These are phyloP conservation scores for Solanum pinnatisectum DNA, from an alignment of 257 asterid genomes.

Conservation along the genomic window DNA sequence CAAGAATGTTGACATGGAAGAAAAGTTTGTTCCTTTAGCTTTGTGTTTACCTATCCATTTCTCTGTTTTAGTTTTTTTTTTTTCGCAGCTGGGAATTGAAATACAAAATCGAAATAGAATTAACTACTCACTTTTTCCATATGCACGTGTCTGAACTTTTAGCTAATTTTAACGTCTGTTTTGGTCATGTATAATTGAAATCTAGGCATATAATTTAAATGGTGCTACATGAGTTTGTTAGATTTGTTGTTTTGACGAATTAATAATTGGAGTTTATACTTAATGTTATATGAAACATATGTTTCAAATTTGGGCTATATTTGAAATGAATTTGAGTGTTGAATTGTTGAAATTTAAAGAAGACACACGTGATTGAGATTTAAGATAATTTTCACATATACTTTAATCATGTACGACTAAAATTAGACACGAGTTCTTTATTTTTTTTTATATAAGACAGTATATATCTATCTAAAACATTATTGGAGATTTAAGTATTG, in stretches of 20 bases:
- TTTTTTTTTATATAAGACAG: too few relatives aligned
- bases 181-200: not conserved
- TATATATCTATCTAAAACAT: not conserved
- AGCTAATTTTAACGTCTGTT: not conserved
- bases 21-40: not conserved
- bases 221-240: too few relatives aligned
- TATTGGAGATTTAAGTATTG: not conserved
- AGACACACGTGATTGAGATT: not conserved
- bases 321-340: too few relatives aligned
- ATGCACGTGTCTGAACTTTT: not conserved
- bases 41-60: not conserved
- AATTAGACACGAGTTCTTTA: not conserved
- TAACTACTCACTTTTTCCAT: not conserved
- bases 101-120: not conserved
- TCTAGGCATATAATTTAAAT: too few relatives aligned
- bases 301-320: not conserved
- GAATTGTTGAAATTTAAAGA: not conserved
- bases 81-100: not conserved
- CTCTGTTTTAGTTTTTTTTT: not conserved
- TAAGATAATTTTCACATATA: not conserved
- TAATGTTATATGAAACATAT: too few relatives aligned
- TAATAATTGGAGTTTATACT: not conserved
- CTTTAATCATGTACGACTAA: too few relatives aligned
- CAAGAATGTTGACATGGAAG: not conserved
- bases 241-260: too few relatives aligned